Base-by-base conservation (phyloP, 2,329 filamentous ascomycete genomes). In the Diaporthe capsici region DNA sequence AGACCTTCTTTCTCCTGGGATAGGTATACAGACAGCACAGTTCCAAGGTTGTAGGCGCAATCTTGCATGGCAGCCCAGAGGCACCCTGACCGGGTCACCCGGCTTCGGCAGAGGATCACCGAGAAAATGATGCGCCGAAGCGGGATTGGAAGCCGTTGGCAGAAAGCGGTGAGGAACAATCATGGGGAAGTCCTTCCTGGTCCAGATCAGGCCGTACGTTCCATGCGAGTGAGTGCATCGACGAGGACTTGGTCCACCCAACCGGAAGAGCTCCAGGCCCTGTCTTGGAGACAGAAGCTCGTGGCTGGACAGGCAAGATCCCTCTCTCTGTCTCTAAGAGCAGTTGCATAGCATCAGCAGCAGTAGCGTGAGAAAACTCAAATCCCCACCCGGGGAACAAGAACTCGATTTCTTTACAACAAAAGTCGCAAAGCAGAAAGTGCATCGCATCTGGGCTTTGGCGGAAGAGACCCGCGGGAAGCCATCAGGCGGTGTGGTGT, bases 181-280 rank as follows among this genome's bases (percentile, higher is more conserved):
- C 28, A 68, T 53, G 13, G 28, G 31, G 37, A 39, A 37, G 60
- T 28, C 58, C n/a, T 31, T 28, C 53, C 13, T 57, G 53, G 53
- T 61, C 37, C 47, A 44, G 63, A 39, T 25, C 31, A 68, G 63
- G 7, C 31, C 63, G 39, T 15, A 68, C 31, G 31, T 53, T 53
- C 63, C 47, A 53, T 39, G 63, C 63, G n/a, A 68, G 63, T 25
- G 63, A 68, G 47, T 39, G 63, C 63, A 68, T 68, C 31, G 22
- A 39, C 20, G 47, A 22, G 34, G 47, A 42, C 34, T 28, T 37
- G 34, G 15, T 10, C 22, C 37, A 17, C 49, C 65, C 65, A 70
- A 70, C 65, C 65, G 65, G 65, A 70, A 70, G 65, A 42, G 65
- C 65, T 70, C 65, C 65, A 70, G 65, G n/a, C 34, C 65, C 47